phyloP scores from a whole-genome alignment of 83 land plant genomes.

The Picea abies region DNA sequence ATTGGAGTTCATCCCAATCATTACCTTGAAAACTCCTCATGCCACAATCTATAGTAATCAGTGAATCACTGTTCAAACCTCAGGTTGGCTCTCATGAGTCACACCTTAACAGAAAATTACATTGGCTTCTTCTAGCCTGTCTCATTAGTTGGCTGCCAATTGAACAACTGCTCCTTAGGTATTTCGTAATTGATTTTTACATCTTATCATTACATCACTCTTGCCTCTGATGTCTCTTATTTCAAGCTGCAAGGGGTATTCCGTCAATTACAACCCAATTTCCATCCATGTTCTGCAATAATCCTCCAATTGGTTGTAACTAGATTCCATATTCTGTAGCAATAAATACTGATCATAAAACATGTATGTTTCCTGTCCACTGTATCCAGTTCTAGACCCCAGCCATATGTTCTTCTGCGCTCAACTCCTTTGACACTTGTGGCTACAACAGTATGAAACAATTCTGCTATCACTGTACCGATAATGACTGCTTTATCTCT shows the following conservation, averaged over 20 bases:
- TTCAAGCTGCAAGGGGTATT: not conserved
- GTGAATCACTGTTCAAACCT: not conserved
- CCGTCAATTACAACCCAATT: not conserved
- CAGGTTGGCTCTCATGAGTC: not conserved
- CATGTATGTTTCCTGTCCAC: too few species aligned
- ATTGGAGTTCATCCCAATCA: not conserved
- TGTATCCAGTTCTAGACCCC: too few species aligned
- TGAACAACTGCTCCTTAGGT: not conserved
- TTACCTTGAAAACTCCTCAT: not conserved
- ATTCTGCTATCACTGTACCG: too few species aligned
- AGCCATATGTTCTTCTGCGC: too few species aligned
- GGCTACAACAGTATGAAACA: too few species aligned
- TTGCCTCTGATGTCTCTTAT: not conserved
- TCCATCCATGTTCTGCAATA: not conserved
- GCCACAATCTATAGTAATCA: not conserved
- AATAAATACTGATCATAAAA: too few species aligned
- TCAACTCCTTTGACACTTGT: too few species aligned
- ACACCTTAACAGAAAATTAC: not conserved
- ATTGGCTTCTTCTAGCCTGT: not conserved
- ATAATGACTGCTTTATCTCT: too few species aligned
- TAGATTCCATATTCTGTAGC: too few species aligned
- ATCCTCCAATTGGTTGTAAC: not conserved
- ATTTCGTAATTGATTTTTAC: not conserved
- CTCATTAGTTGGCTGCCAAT: not conserved
- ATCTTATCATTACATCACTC: too few species aligned